phyloP scores from a whole-genome alignment of 805 yeast species.

The Candida chauliodis region DNA sequence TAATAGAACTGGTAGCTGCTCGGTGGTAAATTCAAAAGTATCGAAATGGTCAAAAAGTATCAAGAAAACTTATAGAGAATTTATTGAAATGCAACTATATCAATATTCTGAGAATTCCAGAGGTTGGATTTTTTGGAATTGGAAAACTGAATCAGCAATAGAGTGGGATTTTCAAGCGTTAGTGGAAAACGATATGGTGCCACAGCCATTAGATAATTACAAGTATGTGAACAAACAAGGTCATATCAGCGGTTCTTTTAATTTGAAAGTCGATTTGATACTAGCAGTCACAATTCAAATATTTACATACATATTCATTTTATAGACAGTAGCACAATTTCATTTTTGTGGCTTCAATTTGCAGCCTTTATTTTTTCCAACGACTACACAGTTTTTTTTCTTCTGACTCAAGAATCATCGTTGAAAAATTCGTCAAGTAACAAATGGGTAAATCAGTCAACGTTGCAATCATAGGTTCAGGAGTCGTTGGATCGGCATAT shows the following conservation, averaged over 20 bases:
- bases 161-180: slow-evolving; percentile 65
- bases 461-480: slow-evolving; percentile 63
- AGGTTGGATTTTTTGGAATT: slow-evolving; percentile 74
- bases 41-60: slow-evolving; percentile 42
- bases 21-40: slow-evolving; percentile 27
- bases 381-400: neutral
- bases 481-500: slow-evolving; percentile 93
- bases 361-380: neutral
- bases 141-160: slow-evolving; percentile 59
- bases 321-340: neutral
- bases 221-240: slow-evolving; percentile 32
- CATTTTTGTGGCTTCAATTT: slow-evolving; percentile 1
- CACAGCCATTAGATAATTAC: slow-evolving; percentile 49
- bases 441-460: slow-evolving; percentile 37
- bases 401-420: neutral
- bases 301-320: neutral
- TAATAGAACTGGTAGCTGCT: slow-evolving; percentile 41
- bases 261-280: neutral
- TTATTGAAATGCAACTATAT: slow-evolving; percentile 60
- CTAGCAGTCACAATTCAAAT: neutral
- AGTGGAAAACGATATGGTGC: slow-evolving; percentile 51
- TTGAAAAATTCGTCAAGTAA: slow-evolving; percentile 1
- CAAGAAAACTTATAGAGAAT: slow-evolving; percentile 45
- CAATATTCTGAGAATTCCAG: slow-evolving; percentile 41
- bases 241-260: slow-evolving; percentile 15